These are phyloP conservation scores for Calocybe indica DNA, from an alignment of 768 basidiomycete genomes.

Conservation along the genomic window DNA sequence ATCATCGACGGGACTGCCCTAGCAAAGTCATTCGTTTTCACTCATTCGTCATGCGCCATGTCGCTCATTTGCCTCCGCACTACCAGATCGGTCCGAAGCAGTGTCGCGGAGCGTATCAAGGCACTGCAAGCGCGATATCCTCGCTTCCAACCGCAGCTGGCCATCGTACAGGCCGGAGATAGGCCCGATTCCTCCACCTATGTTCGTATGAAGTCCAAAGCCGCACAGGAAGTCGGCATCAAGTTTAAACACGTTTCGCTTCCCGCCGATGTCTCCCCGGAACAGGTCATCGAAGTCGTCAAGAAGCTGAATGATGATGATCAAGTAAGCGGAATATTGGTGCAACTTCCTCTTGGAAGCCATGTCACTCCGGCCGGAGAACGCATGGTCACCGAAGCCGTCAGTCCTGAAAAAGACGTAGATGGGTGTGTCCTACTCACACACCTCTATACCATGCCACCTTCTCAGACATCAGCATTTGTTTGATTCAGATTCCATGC, in stretches of 20 bases:
- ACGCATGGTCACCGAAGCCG: conserved; percentile 88
- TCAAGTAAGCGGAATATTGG: conserved; percentile 80
- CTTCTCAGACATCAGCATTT: too few relatives aligned
- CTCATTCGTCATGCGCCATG: background rate
- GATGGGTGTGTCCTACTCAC: conserved; percentile 64
- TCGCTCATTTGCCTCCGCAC: background rate
- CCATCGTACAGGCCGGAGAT: conserved; percentile 90
- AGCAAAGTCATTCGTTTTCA: conserved; percentile 58
- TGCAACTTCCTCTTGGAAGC: conserved; percentile 89
- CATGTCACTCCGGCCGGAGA: conserved; percentile 81
- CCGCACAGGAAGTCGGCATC: conserved; percentile 91
- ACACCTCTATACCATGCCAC: conserved; percentile 1
- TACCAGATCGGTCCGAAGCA: conserved; percentile 71
- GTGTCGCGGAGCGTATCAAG: conserved; percentile 66
- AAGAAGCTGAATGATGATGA: conserved; percentile 81
- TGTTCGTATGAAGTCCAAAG: conserved; percentile 97
- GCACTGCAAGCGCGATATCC: conserved; percentile 61
- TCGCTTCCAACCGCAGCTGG: conserved; percentile 87
- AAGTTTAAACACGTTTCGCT: conserved; percentile 74
- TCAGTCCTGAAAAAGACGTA: conserved; percentile 92
- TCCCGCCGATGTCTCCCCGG: conserved; percentile 61
- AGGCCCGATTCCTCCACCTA: conserved; percentile 89
- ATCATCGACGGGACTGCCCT: conserved; percentile 81
- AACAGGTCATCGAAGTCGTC: conserved; percentile 73
- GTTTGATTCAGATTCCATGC: conserved; percentile 76